Evolutionary conservation across 345 rosid genomes (phyloP), one percentile per base, ranked within the genome.

Genomic region (Psidium friedrichsthalianum): DNA sequence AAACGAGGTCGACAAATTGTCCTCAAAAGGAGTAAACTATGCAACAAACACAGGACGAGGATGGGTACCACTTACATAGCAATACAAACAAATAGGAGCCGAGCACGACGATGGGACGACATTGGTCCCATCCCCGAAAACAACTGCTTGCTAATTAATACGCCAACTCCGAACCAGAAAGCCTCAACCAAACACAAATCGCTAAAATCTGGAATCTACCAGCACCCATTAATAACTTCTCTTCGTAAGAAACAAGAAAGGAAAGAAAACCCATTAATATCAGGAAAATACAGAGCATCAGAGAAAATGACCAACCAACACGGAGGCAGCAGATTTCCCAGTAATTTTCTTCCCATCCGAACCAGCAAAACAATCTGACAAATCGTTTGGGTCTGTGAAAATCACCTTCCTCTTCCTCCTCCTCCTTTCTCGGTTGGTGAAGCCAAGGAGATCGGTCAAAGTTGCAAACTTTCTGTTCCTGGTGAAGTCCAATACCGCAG

Each of bases 1-100:
- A 69, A 69, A 5, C 24, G 80, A 18, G 80, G 47, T 69, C 80
- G 25, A 36, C 24, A 69, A 36, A 36, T 32, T 18, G 80, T 69
- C 80, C 47, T 36, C 18, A 36, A 36, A 18, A 36, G 47, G 3
- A 69, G 47, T 4, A 69, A 69, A 36, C 20, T 87, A 85, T 78
- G 83, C 81, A 92, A 90, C 91, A 89, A 87, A 90, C 86, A 88
- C 87, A 80, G 85, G 95, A 92, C 88, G 91, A 85, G 86, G 95
- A 95, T 88, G 91, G 95, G 89, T 87, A 90, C n/a, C n/a, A n/a
- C n/a, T n/a, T n/a, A 89, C 88, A 90, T 58, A 88, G 89, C 90
- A 83, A 83, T 84, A 86, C 87, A 88, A 84, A 86, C 85, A 85
- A 84, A 27, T 64, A 86, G 82, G 83, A 85, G 49, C 61, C 36